Evolutionary conservation across 2,329 filamentous ascomycete species (phyloP).

Genomic region (Trichoderma afroharzianum): DNA sequence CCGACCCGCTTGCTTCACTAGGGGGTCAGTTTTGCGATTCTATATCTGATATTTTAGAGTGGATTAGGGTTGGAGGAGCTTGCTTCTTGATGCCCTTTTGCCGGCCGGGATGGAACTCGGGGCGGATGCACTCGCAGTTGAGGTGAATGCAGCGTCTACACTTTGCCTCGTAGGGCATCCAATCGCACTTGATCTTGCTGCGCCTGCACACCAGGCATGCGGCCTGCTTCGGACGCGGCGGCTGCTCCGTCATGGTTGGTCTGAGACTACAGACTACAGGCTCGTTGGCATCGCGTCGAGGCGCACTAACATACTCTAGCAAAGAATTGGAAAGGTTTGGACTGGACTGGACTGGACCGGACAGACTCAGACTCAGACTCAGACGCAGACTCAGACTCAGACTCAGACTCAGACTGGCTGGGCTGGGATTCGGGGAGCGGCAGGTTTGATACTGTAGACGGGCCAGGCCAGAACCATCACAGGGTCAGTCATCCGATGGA

Average conservation of each 20-base stretch:
- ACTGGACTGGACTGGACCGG: background rate
- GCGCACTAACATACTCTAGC: background rate
- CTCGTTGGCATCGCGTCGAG: conserved; percentile 2
- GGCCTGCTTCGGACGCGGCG: conserved; percentile 38
- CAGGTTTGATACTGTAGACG: conserved; percentile 7
- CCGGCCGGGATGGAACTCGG: conserved; percentile 68
- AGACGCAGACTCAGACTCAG: too few relatives aligned
- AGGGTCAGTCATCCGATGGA: background rate
- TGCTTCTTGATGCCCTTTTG: conserved; percentile 77
- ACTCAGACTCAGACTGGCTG: background rate
- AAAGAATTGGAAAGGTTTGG: background rate
- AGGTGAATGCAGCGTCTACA: conserved; percentile 61
- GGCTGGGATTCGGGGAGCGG: conserved; percentile 1
- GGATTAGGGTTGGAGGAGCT: conserved; percentile 22
- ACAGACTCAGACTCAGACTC: background rate
- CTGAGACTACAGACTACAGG: background rate
- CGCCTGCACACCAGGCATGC: conserved; percentile 62
- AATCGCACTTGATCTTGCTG: conserved; percentile 66
- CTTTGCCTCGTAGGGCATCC: conserved; percentile 45
- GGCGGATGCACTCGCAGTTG: conserved; percentile 61
- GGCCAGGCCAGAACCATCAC: background rate
- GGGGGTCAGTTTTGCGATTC: background rate
- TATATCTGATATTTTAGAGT: background rate
- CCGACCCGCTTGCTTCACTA: conserved; percentile 64
- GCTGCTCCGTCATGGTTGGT: conserved; percentile 25